Percentiles rank a stretch among this genome's conserved stretches.
Evolutionary conservation across 192 early-diverging fungal species (phyloP).

Genomic region (Backusella sp.): DNA sequence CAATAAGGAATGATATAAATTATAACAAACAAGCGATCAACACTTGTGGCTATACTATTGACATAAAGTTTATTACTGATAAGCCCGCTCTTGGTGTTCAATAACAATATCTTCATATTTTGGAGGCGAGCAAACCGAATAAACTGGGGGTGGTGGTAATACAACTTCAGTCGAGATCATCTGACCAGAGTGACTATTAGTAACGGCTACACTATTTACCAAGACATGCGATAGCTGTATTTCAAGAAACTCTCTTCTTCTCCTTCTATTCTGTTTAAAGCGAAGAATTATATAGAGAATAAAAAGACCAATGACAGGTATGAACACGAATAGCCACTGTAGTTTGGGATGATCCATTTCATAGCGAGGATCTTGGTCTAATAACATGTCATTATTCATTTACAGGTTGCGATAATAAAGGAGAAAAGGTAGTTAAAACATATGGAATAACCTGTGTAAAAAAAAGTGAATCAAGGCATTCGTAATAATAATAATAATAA

Average conservation of each 20-base stretch:
- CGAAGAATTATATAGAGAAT: neutral
- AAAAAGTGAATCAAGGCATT: neutral
- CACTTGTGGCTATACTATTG: too few species aligned
- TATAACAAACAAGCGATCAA: too few species aligned
- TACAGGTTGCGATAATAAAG: neutral
- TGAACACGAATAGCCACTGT: neutral
- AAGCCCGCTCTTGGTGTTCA: neutral
- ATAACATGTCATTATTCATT: neutral
- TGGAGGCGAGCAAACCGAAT: conserved; percentile 3
- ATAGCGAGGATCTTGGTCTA: neutral
- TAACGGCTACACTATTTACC: neutral
- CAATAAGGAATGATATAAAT: too few species aligned
- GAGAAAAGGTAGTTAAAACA: neutral
- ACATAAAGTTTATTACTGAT: neutral
- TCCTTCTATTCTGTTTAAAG: neutral
- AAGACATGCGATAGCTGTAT: neutral
- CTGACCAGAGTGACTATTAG: neutral
- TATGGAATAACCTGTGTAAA: neutral
- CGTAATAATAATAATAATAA: neutral
- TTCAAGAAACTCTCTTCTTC: neutral
- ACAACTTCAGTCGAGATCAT: neutral
- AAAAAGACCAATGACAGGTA: conserved; percentile 5
- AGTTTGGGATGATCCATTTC: neutral
- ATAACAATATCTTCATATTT: conserved; percentile 6
- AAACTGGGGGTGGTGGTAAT: neutral